A percentile compares a stretch with the other conserved stretches of the same genome.
Conservation (phyloP, 176 grass and related monocot genomes). For the Oryza punctata region DNA sequence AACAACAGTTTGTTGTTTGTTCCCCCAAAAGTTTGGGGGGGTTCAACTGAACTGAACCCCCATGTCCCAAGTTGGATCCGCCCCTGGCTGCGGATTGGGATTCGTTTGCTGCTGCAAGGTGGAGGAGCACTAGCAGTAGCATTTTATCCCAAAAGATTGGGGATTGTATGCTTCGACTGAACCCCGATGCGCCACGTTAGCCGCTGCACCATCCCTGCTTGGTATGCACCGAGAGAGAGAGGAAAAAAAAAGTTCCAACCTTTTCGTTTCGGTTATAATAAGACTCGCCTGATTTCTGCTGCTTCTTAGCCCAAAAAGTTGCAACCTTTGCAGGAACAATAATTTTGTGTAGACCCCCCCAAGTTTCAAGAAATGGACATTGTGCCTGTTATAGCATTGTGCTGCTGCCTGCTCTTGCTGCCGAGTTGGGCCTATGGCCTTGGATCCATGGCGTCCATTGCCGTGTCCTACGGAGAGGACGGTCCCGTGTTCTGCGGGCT, state of each 20-base stretch:
- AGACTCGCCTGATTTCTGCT: constrained; percentile 25
- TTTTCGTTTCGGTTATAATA: constrained; percentile 23
- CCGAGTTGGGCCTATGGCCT: constrained; percentile 45
- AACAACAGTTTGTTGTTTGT: too few species aligned
- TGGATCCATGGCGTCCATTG: constrained; percentile 94
- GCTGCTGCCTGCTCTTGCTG: constrained; percentile 45
- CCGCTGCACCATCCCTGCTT: neutral
- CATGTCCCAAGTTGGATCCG: too few species aligned
- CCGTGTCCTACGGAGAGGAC: constrained; percentile 92
- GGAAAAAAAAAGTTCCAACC: neutral
- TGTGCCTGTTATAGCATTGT: constrained; percentile 24
- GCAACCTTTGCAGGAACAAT: constrained; percentile 28
- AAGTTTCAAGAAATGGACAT: constrained; percentile 36
- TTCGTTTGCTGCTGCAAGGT: neutral
- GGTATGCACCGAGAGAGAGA: neutral
- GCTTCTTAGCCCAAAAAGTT: neutral
- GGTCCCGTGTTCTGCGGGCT: constrained; percentile 93
- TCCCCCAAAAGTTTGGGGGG: too few species aligned
- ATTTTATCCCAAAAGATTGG: neutral
- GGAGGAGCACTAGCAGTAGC: neutral
- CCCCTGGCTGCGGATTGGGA: neutral
- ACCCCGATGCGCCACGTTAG: neutral
- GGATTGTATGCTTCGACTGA: constrained; percentile 17
- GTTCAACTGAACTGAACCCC: too few species aligned
- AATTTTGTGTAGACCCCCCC: constrained; percentile 7